Percentiles rank a stretch among this genome's conserved stretches.
Conservation (phyloP, 257 asterid species). For the Rauvolfia tetraphylla region DNA sequence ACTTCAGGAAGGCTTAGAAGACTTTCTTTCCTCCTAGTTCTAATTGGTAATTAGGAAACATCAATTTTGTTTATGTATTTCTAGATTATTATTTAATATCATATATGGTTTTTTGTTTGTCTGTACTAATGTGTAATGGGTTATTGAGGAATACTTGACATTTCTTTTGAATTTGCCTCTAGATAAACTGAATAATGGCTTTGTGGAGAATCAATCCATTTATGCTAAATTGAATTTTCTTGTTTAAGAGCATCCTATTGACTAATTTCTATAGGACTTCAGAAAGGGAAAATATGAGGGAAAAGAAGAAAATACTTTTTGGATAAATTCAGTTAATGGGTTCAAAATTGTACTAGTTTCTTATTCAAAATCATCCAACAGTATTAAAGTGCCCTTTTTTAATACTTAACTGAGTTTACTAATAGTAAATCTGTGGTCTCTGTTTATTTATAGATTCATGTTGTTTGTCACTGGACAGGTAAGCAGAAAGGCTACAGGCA, state of each 20-base stretch:
- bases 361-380: background rate
- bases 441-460: background rate
- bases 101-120: background rate
- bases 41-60: too few relatives aligned
- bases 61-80: too few relatives aligned
- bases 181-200: background rate
- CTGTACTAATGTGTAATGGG: background rate
- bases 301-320: background rate
- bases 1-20: too few relatives aligned
- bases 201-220: background rate
- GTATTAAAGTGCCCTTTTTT: background rate
- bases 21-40: too few relatives aligned
- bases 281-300: background rate
- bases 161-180: background rate
- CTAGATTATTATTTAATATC: background rate
- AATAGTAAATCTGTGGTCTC: background rate
- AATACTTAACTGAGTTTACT: background rate
- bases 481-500: constrained; percentile 94
- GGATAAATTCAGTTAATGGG: background rate
- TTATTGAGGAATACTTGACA: background rate
- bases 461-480: constrained; percentile 42
- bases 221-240: background rate
- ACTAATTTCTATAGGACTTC: background rate
- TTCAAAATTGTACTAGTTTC: too few relatives aligned
- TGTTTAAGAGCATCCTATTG: background rate